Evolutionary conservation across 2,329 filamentous ascomycete genomes (phyloP).

Genomic region (Exophiala bonariae): DNA sequence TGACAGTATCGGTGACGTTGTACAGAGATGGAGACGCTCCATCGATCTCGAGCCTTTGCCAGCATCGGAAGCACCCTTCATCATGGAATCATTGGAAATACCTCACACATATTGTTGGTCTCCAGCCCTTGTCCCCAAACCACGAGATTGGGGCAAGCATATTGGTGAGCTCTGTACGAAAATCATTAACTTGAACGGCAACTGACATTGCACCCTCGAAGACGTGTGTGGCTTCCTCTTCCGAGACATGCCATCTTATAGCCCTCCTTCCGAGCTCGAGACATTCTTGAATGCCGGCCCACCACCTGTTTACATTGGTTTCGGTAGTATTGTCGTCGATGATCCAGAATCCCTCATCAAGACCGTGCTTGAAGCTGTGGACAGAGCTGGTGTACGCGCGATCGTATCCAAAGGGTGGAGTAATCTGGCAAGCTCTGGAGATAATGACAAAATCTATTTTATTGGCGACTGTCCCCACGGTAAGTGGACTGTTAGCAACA

Average conservation of each 20-base stretch:
- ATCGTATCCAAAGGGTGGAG: conserved; percentile 59
- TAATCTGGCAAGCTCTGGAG: conserved; percentile 38
- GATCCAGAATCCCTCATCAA: conserved; percentile 47
- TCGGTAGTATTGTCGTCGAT: conserved; percentile 58
- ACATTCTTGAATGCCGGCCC: conserved; percentile 49
- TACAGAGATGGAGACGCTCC: conserved; percentile 42
- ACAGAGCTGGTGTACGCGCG: conserved; percentile 49
- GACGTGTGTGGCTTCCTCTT: conserved; percentile 51
- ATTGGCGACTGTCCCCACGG: conserved; percentile 56
- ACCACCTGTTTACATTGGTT: conserved; percentile 57
- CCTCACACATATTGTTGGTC: conserved; percentile 51
- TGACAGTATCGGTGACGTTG: conserved; percentile 44
- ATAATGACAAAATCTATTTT: conserved; percentile 46
- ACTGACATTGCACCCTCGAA: conserved; percentile 7
- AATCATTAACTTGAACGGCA: no score
- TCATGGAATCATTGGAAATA: conserved; percentile 38
- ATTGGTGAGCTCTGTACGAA: no score
- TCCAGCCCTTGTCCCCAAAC: conserved; percentile 41
- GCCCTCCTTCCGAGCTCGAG: conserved; percentile 39
- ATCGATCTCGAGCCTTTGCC: conserved; percentile 44
- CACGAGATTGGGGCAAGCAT: conserved; percentile 40
- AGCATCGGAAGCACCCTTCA: conserved; percentile 36
- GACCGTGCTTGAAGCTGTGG: conserved; percentile 50
- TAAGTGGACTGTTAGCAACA: background rate
- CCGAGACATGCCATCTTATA: conserved; percentile 37